phyloP scores from a whole-genome alignment of 768 basidiomycete genomes.

The Tulasnella sp. region DNA sequence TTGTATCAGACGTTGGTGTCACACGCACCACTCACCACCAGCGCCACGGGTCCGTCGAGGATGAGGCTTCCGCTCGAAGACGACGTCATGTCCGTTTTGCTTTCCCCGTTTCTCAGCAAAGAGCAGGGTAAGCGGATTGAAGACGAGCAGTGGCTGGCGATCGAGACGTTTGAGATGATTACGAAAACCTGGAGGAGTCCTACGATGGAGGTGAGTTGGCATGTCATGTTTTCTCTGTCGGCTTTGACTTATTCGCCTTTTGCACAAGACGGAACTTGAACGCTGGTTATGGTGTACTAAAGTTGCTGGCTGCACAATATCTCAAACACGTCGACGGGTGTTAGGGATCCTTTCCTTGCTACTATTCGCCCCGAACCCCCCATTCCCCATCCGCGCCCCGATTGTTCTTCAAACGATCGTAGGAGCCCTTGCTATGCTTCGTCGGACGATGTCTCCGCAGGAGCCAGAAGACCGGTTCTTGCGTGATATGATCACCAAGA shows the following conservation, averaged over 20 bases:
- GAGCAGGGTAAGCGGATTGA: conserved; percentile 25
- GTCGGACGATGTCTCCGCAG: background rate
- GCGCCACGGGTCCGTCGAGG: conserved; percentile 4
- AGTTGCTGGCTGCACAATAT: conserved; percentile 35
- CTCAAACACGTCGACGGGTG: conserved; percentile 38
- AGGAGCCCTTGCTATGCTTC: conserved; percentile 9
- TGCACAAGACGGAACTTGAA: conserved; percentile 32
- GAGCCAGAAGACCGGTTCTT: background rate
- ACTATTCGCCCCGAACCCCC: conserved; percentile 30
- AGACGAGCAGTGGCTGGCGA: conserved; percentile 42
- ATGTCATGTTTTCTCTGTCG: background rate
- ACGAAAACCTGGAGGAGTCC: conserved; percentile 42
- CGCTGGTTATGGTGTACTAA: conserved; percentile 62
- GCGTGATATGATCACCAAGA: background rate
- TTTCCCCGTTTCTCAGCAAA: conserved; percentile 31
- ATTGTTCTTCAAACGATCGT: conserved; percentile 12
- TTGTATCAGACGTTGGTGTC: conserved; percentile 38
- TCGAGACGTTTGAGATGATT: conserved; percentile 50
- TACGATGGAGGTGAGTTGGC: conserved; percentile 39
- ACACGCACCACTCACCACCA: conserved; percentile 34
- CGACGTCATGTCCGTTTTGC: conserved; percentile 45
- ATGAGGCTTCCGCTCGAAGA: conserved; percentile 34
- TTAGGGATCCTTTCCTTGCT: conserved; percentile 36
- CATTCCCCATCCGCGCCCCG: background rate
- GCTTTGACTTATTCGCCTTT: conserved; percentile 23